phyloP scores from a whole-genome alignment of 164 flowering plant genomes.

The Stephania japonica region DNA sequence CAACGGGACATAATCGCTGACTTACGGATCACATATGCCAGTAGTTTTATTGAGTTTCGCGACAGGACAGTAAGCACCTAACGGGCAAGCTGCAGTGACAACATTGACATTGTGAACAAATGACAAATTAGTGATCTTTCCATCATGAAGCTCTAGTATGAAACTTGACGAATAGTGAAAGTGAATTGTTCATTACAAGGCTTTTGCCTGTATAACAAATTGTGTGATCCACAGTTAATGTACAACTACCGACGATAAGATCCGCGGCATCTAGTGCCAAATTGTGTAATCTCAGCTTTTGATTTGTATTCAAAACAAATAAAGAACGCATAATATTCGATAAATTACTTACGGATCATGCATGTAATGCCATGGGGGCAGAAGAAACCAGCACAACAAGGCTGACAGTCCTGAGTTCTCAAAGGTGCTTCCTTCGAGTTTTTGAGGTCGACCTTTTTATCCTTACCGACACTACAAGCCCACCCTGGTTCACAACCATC shows the following conservation, averaged over 20 bases:
- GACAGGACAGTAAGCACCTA: slow-evolving; percentile 73
- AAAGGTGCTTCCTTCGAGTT: slow-evolving; percentile 45
- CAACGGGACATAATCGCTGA: slow-evolving; percentile 5
- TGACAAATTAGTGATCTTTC: slow-evolving; percentile 3
- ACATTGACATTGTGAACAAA: slow-evolving; percentile 5
- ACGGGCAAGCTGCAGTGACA: slow-evolving; percentile 61
- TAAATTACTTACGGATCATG: slow-evolving; percentile 84
- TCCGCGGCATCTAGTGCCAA: no score
- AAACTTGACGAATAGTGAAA: neutral
- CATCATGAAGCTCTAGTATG: neutral
- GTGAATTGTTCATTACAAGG: neutral
- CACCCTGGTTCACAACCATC: slow-evolving; percentile 97
- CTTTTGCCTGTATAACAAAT: no score
- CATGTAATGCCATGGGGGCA: slow-evolving; percentile 91
- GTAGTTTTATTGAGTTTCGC: slow-evolving; percentile 56
- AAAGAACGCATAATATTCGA: neutral
- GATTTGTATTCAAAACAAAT: neutral
- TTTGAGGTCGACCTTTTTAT: slow-evolving; percentile 43
- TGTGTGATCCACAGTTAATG: no score
- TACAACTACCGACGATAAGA: no score
- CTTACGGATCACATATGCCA: slow-evolving; percentile 80
- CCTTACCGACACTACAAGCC: slow-evolving; percentile 55
- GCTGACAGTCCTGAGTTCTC: slow-evolving; percentile 44
- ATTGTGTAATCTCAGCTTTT: neutral
- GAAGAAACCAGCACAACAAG: slow-evolving; percentile 96